These are phyloP conservation scores for Aegilops bicornis DNA, from an alignment of 176 grass and related monocot species.

Conservation along the genomic window DNA sequence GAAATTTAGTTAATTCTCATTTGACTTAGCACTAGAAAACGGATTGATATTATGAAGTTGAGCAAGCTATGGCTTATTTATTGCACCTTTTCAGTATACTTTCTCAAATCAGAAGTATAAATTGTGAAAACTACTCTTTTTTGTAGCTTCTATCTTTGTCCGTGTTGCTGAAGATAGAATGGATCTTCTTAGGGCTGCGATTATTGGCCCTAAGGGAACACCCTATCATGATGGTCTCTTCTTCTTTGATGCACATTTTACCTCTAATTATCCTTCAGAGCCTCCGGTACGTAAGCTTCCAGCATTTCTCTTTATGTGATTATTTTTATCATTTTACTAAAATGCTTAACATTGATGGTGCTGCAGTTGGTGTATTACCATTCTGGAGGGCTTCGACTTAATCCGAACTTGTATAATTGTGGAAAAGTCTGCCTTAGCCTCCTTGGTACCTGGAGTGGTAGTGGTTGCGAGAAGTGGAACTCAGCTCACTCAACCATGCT, in stretches of 20 bases:
- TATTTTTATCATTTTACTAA: constrained; percentile 4
- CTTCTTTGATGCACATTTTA: constrained; percentile 87
- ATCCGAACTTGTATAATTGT: constrained; percentile 74
- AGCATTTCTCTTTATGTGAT: neutral
- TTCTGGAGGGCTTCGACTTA: constrained; percentile 72
- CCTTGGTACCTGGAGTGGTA: constrained; percentile 75
- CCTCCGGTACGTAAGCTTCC: constrained; percentile 61
- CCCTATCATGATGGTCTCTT: constrained; percentile 92
- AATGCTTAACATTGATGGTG: neutral
- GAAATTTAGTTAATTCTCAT: neutral
- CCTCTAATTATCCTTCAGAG: constrained; percentile 46
- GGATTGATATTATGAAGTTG: neutral
- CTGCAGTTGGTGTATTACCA: constrained; percentile 71
- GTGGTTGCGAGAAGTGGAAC: constrained; percentile 82
- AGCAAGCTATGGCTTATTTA: neutral
- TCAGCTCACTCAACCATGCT: constrained; percentile 82
- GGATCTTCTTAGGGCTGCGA: constrained; percentile 87
- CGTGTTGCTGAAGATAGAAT: constrained; percentile 88
- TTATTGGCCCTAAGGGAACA: constrained; percentile 80
- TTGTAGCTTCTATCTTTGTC: constrained; percentile 65
- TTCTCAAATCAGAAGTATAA: neutral
- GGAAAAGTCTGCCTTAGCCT: constrained; percentile 93
- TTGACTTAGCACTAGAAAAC: neutral
- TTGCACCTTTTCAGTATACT: neutral
- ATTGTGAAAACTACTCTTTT: constrained; percentile 24